Evolutionary conservation across 768 basidiomycete genomes (phyloP).

Genomic region (Clavaria fumosa): DNA sequence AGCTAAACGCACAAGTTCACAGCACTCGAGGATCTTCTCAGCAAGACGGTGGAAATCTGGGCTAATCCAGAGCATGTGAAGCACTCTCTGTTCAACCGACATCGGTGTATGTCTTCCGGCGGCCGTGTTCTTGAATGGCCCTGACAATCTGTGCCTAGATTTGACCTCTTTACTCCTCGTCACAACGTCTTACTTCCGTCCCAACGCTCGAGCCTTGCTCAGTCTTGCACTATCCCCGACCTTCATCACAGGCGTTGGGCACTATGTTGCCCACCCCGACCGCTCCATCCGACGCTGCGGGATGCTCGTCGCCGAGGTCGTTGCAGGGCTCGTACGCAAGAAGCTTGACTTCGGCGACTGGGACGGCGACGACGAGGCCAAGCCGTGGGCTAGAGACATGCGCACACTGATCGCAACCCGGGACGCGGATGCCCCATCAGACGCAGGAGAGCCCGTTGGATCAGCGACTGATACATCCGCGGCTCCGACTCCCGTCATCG

Average conservation of each 20-base stretch:
- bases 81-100: slow-evolving; percentile 58
- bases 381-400: slow-evolving; percentile 46
- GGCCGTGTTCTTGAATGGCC: not conserved
- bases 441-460: not conserved
- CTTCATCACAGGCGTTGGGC: slow-evolving; percentile 55
- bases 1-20: slow-evolving; percentile 3
- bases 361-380: slow-evolving; percentile 60
- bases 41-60: slow-evolving; percentile 49
- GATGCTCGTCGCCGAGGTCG: slow-evolving; percentile 81
- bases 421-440: slow-evolving; percentile 34
- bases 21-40: slow-evolving; percentile 36
- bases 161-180: slow-evolving; percentile 58
- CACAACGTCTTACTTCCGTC: slow-evolving; percentile 42
- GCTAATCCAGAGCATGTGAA: slow-evolving; percentile 62
- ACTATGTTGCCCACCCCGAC: slow-evolving; percentile 70
- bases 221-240: slow-evolving; percentile 35
- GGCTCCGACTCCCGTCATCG: not conserved
- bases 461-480: not conserved
- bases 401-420: slow-evolving; percentile 34
- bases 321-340: slow-evolving; percentile 47
- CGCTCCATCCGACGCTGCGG: slow-evolving; percentile 68
- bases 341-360: slow-evolving; percentile 68
- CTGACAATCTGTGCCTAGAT: slow-evolving; percentile 28
- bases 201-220: slow-evolving; percentile 28
- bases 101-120: slow-evolving; percentile 46